A percentile compares a stretch with the other conserved stretches of the same genome.
These are phyloP conservation scores for Xylaria intraflava DNA, from an alignment of 495 filamentous ascomycete genomes.

Conservation along the genomic window DNA sequence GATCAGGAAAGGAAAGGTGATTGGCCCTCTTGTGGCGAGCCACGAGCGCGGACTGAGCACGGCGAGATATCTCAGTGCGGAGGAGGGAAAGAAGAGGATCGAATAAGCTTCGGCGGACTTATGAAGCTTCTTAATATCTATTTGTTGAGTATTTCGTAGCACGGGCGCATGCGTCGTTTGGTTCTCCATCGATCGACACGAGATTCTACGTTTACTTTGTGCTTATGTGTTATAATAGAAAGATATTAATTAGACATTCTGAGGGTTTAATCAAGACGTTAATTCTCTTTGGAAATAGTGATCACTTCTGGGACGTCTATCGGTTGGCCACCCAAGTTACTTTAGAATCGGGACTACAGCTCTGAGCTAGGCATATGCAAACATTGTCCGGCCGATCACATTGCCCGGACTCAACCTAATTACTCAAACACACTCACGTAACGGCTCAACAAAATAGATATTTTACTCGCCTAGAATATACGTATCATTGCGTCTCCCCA, in stretches of 20 bases:
- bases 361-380: no score
- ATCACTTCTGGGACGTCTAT: background rate
- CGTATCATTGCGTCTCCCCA: no score
- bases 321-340: no score
- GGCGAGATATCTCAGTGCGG: slow-evolving; percentile 68
- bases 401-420: no score
- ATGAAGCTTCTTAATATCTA: background rate
- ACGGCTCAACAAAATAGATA: no score
- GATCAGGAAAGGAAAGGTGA: slow-evolving; percentile 65
- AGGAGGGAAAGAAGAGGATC: slow-evolving; percentile 96
- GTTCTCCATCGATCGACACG: background rate
- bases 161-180: background rate
- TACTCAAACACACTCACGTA: no score
- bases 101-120: slow-evolving; percentile 47
- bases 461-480: no score
- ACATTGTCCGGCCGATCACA: no score
- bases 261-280: background rate
- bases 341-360: no score
- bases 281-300: background rate
- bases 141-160: background rate
- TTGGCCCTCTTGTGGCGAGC: slow-evolving; percentile 63
- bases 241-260: slow-evolving; percentile 7
- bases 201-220: background rate
- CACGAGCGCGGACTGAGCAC: slow-evolving; percentile 76
- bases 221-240: background rate